Base-by-base conservation (phyloP, 164 flowering plant genomes). In the Akebia trifoliata region DNA sequence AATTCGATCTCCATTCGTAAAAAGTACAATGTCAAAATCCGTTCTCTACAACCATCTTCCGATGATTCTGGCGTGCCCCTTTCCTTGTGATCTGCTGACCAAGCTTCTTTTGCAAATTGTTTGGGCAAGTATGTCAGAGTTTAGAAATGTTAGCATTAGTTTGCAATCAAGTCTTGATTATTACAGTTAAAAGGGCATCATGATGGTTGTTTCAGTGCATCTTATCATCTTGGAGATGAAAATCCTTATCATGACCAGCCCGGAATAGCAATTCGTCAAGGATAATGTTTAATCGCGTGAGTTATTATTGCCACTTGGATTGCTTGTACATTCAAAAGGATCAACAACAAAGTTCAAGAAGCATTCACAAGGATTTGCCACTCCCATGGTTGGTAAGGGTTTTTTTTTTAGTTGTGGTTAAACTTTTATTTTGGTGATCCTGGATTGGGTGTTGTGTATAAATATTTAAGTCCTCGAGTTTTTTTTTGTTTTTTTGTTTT, bases 11-110 rank as follows among this genome's bases (percentile, higher is more conserved):
- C 76, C 6, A 46, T 26, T 9, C 57, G 36, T 32, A 64, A 67
- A 46, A 85, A 83, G 62, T 87, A 77, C 54, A 72, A 78, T 64
- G 51, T 87, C 31, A 79, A 61, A 66, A 85, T 87, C 40, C 82
- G 87, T 31, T 76, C 92, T 14, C 62, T 87, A 36, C 96, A 83
- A 66, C 96, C 95, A 46, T 78, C 87, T 2, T 67, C 75, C 32
- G 78, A 74, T 18, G 80, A 69, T 54, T 65, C 70, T 35, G 74
- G 77, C 11, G 47, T 50, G 54, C 78, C 84, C 8, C 69, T 82
- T 54, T 50, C 72, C 22, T n/a, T 48, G 7, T 85, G 73, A 77
- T 63, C 42, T 30, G 2, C 14, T 37, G 38, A 14, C 6, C 26
- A 37, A 20, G 56, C 28, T 26, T 28, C n/a, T 31, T 8, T 3